Conservation (phyloP, 2,329 filamentous ascomycete species). For the Endocalyx cinctus region DNA sequence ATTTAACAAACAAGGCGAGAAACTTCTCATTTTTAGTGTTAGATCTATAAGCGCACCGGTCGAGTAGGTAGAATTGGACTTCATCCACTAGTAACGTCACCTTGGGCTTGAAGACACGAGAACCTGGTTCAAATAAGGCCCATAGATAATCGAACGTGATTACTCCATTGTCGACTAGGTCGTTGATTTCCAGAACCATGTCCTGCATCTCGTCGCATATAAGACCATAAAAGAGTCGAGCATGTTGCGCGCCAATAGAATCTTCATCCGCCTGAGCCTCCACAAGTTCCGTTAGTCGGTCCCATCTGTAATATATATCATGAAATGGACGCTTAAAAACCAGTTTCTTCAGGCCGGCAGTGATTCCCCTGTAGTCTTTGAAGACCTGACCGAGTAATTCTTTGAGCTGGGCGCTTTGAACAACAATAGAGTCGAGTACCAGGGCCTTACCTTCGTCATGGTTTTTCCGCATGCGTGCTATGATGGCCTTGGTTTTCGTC, state of each 20-base stretch:
- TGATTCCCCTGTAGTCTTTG: constrained; percentile 55
- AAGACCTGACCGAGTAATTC: constrained; percentile 50
- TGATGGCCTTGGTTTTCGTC: constrained; percentile 9
- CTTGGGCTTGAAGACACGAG: too few species aligned
- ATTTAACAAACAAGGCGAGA: too few species aligned
- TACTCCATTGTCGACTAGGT: constrained; percentile 47
- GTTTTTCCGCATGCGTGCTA: constrained; percentile 9
- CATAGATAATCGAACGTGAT: constrained; percentile 48
- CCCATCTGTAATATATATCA: constrained; percentile 53
- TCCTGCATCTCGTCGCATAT: too few species aligned
- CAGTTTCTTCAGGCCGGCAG: constrained; percentile 53
- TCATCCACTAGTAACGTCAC: too few species aligned
- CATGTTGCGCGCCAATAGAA: too few species aligned
- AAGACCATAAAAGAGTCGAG: too few species aligned
- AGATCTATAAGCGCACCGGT: too few species aligned
- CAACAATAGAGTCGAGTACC: constrained; percentile 36
- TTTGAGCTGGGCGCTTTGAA: constrained; percentile 60
- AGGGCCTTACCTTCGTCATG: constrained; percentile 9
- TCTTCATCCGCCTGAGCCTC: too few species aligned
- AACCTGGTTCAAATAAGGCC: too few species aligned
- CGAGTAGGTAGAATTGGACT: too few species aligned
- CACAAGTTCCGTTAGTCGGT: constrained; percentile 23
- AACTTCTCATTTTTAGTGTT: too few species aligned
- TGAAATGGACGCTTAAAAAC: constrained; percentile 58
- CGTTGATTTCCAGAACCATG: too few species aligned